These are phyloP conservation scores for Talaromyces albobiverticillius DNA, from an alignment of 2,329 filamentous ascomycete genomes.

Conservation along the genomic window DNA sequence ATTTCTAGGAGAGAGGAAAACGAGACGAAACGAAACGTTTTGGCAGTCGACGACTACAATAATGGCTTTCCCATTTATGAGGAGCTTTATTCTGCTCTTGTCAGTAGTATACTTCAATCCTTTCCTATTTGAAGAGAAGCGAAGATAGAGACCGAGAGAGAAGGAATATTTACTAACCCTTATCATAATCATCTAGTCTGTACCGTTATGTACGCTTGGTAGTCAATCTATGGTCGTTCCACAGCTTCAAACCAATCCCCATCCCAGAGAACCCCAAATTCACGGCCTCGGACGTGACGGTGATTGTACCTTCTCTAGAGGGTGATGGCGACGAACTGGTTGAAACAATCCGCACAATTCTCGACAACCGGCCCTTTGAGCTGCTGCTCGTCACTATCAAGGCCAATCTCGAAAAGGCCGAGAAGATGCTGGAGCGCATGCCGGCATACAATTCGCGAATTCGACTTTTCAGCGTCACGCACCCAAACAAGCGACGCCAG, in stretches of 20 bases:
- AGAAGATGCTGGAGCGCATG: constrained; percentile 57
- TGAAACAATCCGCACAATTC: constrained; percentile 65
- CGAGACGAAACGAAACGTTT: background rate
- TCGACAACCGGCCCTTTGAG: constrained; percentile 58
- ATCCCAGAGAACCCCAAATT: constrained; percentile 78
- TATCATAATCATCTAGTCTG: constrained; percentile 58
- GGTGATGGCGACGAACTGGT: constrained; percentile 80
- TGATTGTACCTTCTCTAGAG: constrained; percentile 90
- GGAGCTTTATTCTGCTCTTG: constrained; percentile 42
- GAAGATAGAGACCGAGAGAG: too few relatives aligned
- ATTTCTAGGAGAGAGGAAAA: background rate
- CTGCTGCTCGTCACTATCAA: constrained; percentile 85
- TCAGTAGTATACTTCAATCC: constrained; percentile 26
- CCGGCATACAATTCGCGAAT: constrained; percentile 63
- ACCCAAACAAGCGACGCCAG: constrained; percentile 93
- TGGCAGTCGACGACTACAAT: constrained; percentile 13
- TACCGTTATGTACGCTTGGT: constrained; percentile 85
- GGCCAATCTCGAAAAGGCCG: constrained; percentile 68
- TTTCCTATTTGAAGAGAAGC: background rate
- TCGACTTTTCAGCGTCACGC: constrained; percentile 70
- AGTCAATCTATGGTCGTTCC: constrained; percentile 81
- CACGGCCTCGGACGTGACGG: constrained; percentile 80
- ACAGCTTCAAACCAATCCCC: constrained; percentile 80
- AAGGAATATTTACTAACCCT: constrained; percentile 1
- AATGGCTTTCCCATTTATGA: constrained; percentile 39